These are phyloP conservation scores for Helicostylum pulchrum DNA, from an alignment of 192 early-diverging fungal genomes.

Conservation along the genomic window DNA sequence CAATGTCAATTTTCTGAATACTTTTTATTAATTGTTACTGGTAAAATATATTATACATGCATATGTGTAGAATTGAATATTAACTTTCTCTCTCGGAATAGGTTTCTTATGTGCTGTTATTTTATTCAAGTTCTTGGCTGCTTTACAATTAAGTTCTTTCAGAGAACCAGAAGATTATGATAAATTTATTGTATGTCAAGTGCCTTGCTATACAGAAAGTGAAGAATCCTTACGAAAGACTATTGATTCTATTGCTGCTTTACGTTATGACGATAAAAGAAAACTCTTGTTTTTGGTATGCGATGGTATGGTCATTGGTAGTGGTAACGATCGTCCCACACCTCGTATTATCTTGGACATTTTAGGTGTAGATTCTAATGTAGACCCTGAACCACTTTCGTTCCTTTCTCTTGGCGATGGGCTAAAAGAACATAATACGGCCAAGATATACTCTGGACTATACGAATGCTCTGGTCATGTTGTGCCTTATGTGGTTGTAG, in stretches of 20 bases:
- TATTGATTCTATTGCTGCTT: conserved; percentile 85
- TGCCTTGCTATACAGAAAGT: conserved; percentile 97
- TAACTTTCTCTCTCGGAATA: neutral
- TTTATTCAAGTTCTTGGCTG: conserved; percentile 73
- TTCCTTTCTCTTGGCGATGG: conserved; percentile 93
- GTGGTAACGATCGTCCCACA: conserved; percentile 94
- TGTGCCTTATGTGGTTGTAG: conserved; percentile 96
- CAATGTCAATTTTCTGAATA: conserved; percentile 82
- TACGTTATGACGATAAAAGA: conserved; percentile 96
- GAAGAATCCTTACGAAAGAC: conserved; percentile 92
- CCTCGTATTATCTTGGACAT: conserved; percentile 97
- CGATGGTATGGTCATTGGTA: conserved; percentile 97
- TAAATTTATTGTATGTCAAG: conserved; percentile 90
- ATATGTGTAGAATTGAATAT: conserved; percentile 55
- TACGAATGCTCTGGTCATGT: conserved; percentile 90
- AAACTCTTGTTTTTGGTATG: conserved; percentile 95
- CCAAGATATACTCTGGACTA: conserved; percentile 94
- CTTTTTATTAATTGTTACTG: conserved; percentile 76
- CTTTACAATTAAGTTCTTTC: conserved; percentile 67
- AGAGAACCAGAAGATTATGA: conserved; percentile 80
- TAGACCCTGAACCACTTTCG: conserved; percentile 80
- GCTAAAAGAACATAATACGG: conserved; percentile 91
- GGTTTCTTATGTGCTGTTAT: conserved; percentile 84
- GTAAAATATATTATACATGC: conserved; percentile 6
- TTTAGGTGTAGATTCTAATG: conserved; percentile 81